phyloP scores from a whole-genome alignment of 257 asterid species.

The Knoxia roxburghii region DNA sequence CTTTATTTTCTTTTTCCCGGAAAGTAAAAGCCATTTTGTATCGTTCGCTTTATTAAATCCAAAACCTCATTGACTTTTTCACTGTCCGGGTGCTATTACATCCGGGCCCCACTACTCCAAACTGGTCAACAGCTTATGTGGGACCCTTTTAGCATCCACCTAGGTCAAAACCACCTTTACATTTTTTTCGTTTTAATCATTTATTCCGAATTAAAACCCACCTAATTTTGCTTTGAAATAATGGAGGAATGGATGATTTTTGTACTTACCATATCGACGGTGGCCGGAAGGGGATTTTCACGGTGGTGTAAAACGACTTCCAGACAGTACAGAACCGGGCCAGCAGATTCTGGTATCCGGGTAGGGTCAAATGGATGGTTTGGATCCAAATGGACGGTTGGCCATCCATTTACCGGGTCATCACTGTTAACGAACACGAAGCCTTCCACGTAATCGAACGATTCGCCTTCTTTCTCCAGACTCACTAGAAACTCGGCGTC shows the following conservation, averaged over 20 bases:
- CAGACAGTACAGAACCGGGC: conserved; percentile 84
- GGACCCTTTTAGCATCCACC: conserved; percentile 36
- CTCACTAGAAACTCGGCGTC: conserved; percentile 74
- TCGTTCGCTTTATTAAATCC: neutral
- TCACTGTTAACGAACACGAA: conserved; percentile 68
- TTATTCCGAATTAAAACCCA: too few species aligned
- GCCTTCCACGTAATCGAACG: conserved; percentile 88
- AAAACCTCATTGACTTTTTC: conserved; percentile 16
- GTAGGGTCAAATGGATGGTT: conserved; percentile 44
- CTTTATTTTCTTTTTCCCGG: too few species aligned
- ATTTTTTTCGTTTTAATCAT: too few species aligned
- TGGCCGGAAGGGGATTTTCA: conserved; percentile 30
- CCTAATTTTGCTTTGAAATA: too few species aligned
- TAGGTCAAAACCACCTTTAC: conserved; percentile 56
- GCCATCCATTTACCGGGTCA: conserved; percentile 84
- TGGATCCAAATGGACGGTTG: conserved; percentile 52
- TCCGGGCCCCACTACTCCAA: conserved; percentile 19
- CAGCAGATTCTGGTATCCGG: conserved; percentile 36
- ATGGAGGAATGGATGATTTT: too few species aligned
- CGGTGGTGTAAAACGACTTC: conserved; percentile 71
- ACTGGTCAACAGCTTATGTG: conserved; percentile 35
- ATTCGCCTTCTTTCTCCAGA: conserved; percentile 29
- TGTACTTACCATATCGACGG: conserved; percentile 51
- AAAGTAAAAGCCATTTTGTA: too few species aligned
- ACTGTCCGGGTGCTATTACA: neutral